Conservation (phyloP, 2,329 filamentous ascomycete species). For the Aureobasidium sp. region DNA sequence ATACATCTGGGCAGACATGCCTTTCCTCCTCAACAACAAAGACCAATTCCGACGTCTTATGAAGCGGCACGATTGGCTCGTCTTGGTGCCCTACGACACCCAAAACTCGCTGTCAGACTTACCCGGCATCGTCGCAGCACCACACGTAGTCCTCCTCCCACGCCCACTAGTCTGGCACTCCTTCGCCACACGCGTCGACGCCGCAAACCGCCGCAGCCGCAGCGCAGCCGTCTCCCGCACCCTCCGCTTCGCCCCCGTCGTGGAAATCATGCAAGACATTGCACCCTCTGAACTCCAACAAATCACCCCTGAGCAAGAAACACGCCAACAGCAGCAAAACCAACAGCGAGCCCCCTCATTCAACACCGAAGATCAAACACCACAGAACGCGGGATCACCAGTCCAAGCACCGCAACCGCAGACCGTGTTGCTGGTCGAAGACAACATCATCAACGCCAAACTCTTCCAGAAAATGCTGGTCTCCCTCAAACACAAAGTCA, state of each 20-base stretch:
- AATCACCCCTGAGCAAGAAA: neutral
- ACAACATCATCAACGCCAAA: conserved; percentile 14
- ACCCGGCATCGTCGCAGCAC: neutral
- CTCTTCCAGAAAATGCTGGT: conserved; percentile 12
- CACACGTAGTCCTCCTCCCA: neutral
- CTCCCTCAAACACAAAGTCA: conserved; percentile 11
- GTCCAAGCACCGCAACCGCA: neutral
- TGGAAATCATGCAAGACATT: conserved; percentile 1
- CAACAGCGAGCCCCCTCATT: neutral
- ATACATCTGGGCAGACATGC: conserved; percentile 11
- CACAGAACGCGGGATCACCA: neutral
- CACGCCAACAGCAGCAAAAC: neutral
- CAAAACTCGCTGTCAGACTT: conserved; percentile 5
- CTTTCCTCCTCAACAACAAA: conserved; percentile 5
- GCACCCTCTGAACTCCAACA: neutral
- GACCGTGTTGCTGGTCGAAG: conserved; percentile 15
- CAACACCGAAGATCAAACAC: neutral
- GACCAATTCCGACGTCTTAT: conserved; percentile 2
- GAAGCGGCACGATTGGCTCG: neutral
- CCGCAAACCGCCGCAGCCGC: neutral
- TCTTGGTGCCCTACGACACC: conserved; percentile 10
- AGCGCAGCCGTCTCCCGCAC: conserved; percentile 2
- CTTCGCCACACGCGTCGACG: neutral
- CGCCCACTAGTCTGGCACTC: conserved; percentile 12
- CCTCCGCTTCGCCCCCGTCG: conserved; percentile 5